Conservation (phyloP, 805 yeast genomes). For the Lachancea thermotolerans region DNA sequence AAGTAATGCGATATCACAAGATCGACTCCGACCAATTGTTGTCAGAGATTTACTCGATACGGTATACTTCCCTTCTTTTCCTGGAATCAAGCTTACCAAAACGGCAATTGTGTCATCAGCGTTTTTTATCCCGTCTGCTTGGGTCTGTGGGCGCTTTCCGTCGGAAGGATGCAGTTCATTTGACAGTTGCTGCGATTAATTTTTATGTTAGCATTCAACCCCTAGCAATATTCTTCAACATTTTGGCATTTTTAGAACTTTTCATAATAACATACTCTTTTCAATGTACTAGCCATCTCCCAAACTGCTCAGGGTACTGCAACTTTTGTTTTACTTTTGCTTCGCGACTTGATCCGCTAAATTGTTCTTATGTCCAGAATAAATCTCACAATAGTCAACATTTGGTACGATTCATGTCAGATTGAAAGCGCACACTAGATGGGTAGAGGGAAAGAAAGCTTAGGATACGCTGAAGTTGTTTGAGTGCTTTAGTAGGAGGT, state of each 20-base stretch:
- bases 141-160: slow-evolving; percentile 16
- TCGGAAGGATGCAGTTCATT: slow-evolving; percentile 7
- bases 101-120: slow-evolving; percentile 15
- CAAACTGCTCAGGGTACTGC: background rate
- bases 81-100: slow-evolving; percentile 29
- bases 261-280: slow-evolving; percentile 5
- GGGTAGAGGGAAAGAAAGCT: slow-evolving; percentile 28
- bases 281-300: slow-evolving; percentile 3
- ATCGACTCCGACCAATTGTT: slow-evolving; percentile 49
- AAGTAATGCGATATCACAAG: slow-evolving; percentile 48
- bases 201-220: background rate
- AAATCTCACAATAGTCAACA: background rate
- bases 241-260: background rate
- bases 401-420: slow-evolving; percentile 1
- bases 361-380: too few relatives aligned
- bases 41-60: slow-evolving; percentile 32
- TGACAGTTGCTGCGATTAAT: slow-evolving; percentile 6
- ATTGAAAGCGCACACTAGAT: slow-evolving; percentile 7
- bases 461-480: slow-evolving; percentile 24
- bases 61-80: slow-evolving; percentile 25
- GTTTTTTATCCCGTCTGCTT: background rate
- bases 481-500: slow-evolving; percentile 31
- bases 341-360: too few relatives aligned
- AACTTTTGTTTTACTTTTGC: background rate
- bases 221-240: background rate